Conservation (phyloP, 805 yeast genomes). For the Sungouiella thailandica region DNA sequence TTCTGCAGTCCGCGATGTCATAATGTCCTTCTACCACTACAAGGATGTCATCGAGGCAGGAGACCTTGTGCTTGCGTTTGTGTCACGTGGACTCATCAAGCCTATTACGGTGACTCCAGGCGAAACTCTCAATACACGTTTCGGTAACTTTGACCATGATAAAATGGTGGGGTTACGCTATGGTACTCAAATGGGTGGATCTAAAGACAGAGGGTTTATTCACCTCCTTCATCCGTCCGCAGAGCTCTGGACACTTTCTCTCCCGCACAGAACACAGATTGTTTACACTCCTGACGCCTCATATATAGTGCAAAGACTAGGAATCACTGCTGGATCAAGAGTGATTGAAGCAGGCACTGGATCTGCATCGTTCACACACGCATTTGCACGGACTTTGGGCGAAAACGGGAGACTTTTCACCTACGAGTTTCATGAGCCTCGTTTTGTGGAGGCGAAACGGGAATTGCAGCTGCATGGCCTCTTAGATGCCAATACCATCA, state of each 20-base stretch:
- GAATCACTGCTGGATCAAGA: slow-evolving; percentile 64
- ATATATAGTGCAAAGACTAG: slow-evolving; percentile 78
- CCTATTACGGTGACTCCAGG: slow-evolving; percentile 62
- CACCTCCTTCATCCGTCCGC: slow-evolving; percentile 90
- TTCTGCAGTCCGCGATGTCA: slow-evolving; percentile 5
- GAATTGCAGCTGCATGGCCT: slow-evolving; percentile 78
- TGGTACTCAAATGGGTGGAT: slow-evolving; percentile 81
- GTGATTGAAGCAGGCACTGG: slow-evolving; percentile 99
- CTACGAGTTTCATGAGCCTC: slow-evolving; percentile 85
- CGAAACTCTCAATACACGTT: slow-evolving; percentile 72
- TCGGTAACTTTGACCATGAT: slow-evolving; percentile 83
- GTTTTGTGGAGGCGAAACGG: slow-evolving; percentile 69
- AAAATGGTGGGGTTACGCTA: slow-evolving; percentile 74
- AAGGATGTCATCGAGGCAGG: slow-evolving; percentile 75
- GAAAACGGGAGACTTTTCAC: slow-evolving; percentile 63
- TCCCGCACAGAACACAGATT: slow-evolving; percentile 97
- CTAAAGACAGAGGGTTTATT: slow-evolving; percentile 76
- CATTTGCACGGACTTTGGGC: slow-evolving; percentile 77
- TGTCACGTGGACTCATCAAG: slow-evolving; percentile 73
- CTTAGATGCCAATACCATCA: slow-evolving; percentile 43
- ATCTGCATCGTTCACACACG: slow-evolving; percentile 91
- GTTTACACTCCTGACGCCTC: slow-evolving; percentile 95
- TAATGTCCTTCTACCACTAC: slow-evolving; percentile 51
- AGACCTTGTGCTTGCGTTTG: slow-evolving; percentile 81
- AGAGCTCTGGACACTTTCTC: slow-evolving; percentile 91